Evolutionary conservation across 129 eudicot genomes (phyloP).

Genomic region (Silybum marianum): DNA sequence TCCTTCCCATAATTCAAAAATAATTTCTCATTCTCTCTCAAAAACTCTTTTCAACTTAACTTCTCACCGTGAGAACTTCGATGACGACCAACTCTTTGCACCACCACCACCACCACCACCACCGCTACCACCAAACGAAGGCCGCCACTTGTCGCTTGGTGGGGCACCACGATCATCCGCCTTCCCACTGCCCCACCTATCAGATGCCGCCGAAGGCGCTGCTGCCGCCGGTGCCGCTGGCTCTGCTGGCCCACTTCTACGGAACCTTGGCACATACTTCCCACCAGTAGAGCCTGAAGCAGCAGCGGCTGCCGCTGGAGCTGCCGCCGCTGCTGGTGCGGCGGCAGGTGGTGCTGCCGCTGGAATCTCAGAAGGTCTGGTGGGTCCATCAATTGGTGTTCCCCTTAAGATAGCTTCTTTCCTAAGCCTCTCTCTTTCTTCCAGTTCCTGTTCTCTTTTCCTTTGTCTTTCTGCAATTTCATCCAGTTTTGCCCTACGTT

Average conservation of each 20-base stretch:
- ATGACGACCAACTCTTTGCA: constrained; percentile 30
- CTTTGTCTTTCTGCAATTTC: constrained; percentile 81
- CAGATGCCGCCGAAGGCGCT: constrained; percentile 40
- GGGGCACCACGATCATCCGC: constrained; percentile 43
- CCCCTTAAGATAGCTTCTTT: constrained; percentile 51
- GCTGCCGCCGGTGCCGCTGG: constrained; percentile 38
- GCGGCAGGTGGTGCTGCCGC: constrained; percentile 22
- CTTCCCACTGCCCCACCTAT: constrained; percentile 52
- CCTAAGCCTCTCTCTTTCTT: constrained; percentile 64
- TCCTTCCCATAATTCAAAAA: constrained; percentile 17
- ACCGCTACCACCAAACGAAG: constrained; percentile 35
- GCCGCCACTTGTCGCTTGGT: constrained; percentile 49
- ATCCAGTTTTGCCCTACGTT: constrained; percentile 64
- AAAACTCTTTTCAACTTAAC: constrained; percentile 7
- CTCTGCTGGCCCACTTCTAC: constrained; percentile 39
- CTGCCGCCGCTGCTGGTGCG: constrained; percentile 32
- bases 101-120: background rate
- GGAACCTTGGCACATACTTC: constrained; percentile 61
- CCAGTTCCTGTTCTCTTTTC: constrained; percentile 64
- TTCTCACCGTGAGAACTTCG: constrained; percentile 20
- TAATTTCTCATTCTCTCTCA: background rate
- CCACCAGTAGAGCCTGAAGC: constrained; percentile 41
- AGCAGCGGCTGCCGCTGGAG: constrained; percentile 36
- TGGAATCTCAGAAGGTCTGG: constrained; percentile 43
- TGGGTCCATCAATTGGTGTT: constrained; percentile 37